Base-by-base conservation (phyloP, 495 filamentous ascomycete genomes). In the Pseudotulostoma volvatum region DNA sequence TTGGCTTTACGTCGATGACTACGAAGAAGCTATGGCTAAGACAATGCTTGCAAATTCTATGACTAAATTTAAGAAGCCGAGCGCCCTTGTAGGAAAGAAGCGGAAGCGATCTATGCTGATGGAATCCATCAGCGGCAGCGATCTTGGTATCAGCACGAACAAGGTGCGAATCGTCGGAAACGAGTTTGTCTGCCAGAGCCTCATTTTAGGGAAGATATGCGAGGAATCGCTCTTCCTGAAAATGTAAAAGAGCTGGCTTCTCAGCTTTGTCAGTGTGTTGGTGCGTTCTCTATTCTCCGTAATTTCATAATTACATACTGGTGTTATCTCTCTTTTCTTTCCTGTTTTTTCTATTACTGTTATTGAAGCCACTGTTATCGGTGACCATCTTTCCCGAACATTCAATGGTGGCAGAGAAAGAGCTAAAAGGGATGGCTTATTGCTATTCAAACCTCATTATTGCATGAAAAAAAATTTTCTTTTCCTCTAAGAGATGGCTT, bases 111-210 rank as follows among this genome's bases (percentile, higher is more conserved):
- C 54, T 9, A 69, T 67, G 44, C 59, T 70, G 18, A 68, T 64
- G 42, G 59, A 67, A 40, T 56, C 50, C 9, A 57, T 56, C 18
- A 52, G 44, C 28, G 51, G 45, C 14, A 41, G 45, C 41, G 48
- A 49, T 20, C 30, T 44, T 2, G 46, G 50, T 8, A 16, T 32
- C 46, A 41, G 42, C 50, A 63, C 36, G 50, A 46, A 37, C 68
- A 70, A 54, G 47, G 60, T 79, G 28, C 70, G 67, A 52, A 52
- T 84, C 41, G 69, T 93, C 33, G 79, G 77, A 21, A 83, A 93
- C 59, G 87, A 96, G 52, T 74, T 84, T 51, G 73, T 96, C 20
- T 77, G 93, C 40, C 92, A 97, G 63, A 95, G 86, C 54, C 59
- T 96, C 43, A 95, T 97, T 44, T 49, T 94, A 38, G 90, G 87